Evolutionary conservation across 768 basidiomycete genomes (phyloP).

Genomic region (Gymnopilus dilepis): DNA sequence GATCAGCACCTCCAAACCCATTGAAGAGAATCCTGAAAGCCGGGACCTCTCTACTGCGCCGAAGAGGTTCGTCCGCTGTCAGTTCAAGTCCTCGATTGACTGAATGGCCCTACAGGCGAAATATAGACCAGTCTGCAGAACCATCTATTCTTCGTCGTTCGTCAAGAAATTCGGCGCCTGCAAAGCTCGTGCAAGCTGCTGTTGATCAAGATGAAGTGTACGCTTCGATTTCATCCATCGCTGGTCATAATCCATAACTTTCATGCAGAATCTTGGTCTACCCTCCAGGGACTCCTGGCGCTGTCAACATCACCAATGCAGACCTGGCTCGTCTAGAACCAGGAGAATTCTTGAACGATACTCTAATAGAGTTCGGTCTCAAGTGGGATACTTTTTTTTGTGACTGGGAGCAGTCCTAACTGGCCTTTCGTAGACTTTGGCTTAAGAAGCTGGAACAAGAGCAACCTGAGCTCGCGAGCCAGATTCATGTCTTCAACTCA

Average conservation of each 20-base stretch:
- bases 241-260: background rate
- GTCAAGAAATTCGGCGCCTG: slow-evolving; percentile 20
- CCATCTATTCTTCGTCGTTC: slow-evolving; percentile 31
- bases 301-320: slow-evolving; percentile 80
- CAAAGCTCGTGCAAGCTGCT: background rate
- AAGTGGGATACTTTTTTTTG: slow-evolving; percentile 61
- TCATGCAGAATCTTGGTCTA: slow-evolving; percentile 71
- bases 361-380: slow-evolving; percentile 93
- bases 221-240: slow-evolving; percentile 10
- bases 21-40: background rate
- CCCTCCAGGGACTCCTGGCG: slow-evolving; percentile 70
- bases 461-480: slow-evolving; percentile 66
- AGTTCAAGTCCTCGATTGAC: background rate
- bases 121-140: background rate
- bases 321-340: slow-evolving; percentile 78
- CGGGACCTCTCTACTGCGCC: background rate
- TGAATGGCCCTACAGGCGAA: background rate
- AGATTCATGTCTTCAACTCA: slow-evolving; percentile 92
- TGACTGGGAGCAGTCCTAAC: background rate
- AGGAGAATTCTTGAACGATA: slow-evolving; percentile 93
- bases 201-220: slow-evolving; percentile 66
- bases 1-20: background rate
- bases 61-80: background rate
- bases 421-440: slow-evolving; percentile 62
- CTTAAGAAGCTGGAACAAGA: slow-evolving; percentile 57